Percentiles rank a stretch among this genome's conserved stretches.
Evolutionary conservation across 352 stramenopile genomes (phyloP).

Genomic region (Thalassiosira mediterranea): DNA sequence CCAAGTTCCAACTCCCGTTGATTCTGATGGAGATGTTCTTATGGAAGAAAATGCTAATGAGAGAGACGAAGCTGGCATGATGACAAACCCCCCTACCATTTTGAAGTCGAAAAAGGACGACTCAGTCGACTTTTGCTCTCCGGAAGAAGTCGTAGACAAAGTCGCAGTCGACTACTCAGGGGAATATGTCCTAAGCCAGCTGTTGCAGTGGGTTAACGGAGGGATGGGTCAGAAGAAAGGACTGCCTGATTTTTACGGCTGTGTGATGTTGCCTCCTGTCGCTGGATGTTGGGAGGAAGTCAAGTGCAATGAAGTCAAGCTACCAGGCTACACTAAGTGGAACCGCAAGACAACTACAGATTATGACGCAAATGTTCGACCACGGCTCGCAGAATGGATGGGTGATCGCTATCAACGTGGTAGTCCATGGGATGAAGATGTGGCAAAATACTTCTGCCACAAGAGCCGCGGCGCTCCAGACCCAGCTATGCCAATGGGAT

Average conservation of each 20-base stretch:
- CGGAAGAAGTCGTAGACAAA: slow-evolving; percentile 80
- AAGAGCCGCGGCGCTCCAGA: slow-evolving; percentile 25
- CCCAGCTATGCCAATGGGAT: slow-evolving; percentile 73
- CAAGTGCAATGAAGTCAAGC: slow-evolving; percentile 50
- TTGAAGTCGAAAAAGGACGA: slow-evolving; percentile 5
- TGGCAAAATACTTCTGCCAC: slow-evolving; percentile 65
- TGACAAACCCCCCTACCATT: not conserved
- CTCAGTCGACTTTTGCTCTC: slow-evolving; percentile 57
- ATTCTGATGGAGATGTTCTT: slow-evolving; percentile 15
- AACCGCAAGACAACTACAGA: slow-evolving; percentile 55
- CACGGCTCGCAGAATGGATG: slow-evolving; percentile 77
- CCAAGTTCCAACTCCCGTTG: slow-evolving; percentile 10
- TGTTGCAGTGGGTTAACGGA: slow-evolving; percentile 84
- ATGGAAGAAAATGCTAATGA: slow-evolving; percentile 16
- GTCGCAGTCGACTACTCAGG: slow-evolving; percentile 77
- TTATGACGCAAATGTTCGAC: slow-evolving; percentile 55
- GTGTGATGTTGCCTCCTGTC: slow-evolving; percentile 73
- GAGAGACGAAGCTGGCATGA: slow-evolving; percentile 7
- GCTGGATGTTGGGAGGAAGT: slow-evolving; percentile 66
- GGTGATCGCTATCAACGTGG: slow-evolving; percentile 74
- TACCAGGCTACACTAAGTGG: slow-evolving; percentile 42
- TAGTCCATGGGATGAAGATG: slow-evolving; percentile 73
- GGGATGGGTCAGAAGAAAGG: slow-evolving; percentile 78
- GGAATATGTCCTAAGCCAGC: slow-evolving; percentile 83
- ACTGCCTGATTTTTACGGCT: slow-evolving; percentile 79